phyloP scores from a whole-genome alignment of 345 rosid species.

The Boechera retrofracta region DNA sequence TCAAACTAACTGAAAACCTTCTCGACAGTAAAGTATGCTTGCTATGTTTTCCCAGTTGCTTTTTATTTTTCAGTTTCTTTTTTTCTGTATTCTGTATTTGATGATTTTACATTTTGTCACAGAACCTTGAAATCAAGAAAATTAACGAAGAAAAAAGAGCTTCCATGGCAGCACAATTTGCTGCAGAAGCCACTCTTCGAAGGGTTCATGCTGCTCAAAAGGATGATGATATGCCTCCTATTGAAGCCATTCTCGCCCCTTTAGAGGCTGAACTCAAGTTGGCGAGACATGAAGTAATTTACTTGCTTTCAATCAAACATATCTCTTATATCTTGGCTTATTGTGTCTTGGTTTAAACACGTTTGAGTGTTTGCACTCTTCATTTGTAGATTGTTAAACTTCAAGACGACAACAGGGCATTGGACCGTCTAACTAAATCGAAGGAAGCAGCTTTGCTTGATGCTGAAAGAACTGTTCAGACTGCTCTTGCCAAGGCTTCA shows the following conservation, averaged over 20 bases:
- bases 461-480: conserved; percentile 93
- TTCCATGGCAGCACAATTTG: conserved; percentile 99
- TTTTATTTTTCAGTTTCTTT: not conserved
- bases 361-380: no score
- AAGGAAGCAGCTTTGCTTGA: conserved; percentile 98
- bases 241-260: conserved; percentile 99
- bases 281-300: conserved; percentile 81
- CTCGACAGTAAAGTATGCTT: conserved; percentile 79
- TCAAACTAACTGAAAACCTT: conserved; percentile 80
- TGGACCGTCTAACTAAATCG: conserved; percentile 96
- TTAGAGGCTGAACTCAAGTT: conserved; percentile 98
- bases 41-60: conserved; percentile 13
- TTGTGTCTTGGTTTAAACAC: not conserved
- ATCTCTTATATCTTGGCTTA: conserved; percentile 1
- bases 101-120: conserved; percentile 37
- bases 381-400: conserved; percentile 77
- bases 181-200: conserved; percentile 98
- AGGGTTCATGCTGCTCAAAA: conserved; percentile 99
- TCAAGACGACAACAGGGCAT: conserved; percentile 97
- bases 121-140: conserved; percentile 98
- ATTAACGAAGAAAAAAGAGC: conserved; percentile 97
- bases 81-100: conserved; percentile 8
- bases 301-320: conserved; percentile 10
- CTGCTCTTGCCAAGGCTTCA: conserved; percentile 92
- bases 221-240: conserved; percentile 99